These are phyloP conservation scores for Chaetomium olivaceum DNA, from an alignment of 2,329 filamentous ascomycete genomes.

Conservation along the genomic window DNA sequence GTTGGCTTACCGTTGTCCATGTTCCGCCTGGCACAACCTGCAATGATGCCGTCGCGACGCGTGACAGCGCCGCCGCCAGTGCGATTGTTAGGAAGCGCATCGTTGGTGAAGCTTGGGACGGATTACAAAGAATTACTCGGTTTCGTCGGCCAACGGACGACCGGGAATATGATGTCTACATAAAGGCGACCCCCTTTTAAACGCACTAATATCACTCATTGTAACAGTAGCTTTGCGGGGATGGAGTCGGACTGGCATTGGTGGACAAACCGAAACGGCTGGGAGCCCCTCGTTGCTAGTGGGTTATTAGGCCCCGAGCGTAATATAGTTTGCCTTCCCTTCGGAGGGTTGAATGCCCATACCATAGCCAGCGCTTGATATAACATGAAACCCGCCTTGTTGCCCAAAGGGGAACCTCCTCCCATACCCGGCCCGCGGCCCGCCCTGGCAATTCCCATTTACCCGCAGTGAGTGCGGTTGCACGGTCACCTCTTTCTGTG, in stretches of 20 bases:
- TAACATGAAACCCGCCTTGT: not conserved
- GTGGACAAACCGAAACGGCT: not conserved
- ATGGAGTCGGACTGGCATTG: not conserved
- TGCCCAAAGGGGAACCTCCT: not conserved
- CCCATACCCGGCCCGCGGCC: too few species aligned
- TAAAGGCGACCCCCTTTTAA: not conserved
- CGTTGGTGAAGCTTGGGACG: not conserved
- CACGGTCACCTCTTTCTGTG: not conserved
- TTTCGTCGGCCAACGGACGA: not conserved
- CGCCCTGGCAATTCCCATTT: not conserved
- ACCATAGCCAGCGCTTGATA: not conserved
- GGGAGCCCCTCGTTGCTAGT: not conserved
- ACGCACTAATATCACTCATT: not conserved
- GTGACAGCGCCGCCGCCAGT: constrained; percentile 18
- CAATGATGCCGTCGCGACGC: constrained; percentile 34
- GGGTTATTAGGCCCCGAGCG: not conserved
- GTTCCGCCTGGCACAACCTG: constrained; percentile 48
- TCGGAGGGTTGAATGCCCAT: not conserved
- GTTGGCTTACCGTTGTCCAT: constrained; percentile 46
- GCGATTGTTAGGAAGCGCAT: constrained; percentile 25
- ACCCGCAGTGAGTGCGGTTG: not conserved
- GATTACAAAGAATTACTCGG: not conserved
- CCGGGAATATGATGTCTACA: not conserved
- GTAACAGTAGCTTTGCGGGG: not conserved
- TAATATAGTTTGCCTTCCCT: not conserved